Conservation (phyloP, 2,329 filamentous ascomycete species). For the Fusarium oligoseptatum region DNA sequence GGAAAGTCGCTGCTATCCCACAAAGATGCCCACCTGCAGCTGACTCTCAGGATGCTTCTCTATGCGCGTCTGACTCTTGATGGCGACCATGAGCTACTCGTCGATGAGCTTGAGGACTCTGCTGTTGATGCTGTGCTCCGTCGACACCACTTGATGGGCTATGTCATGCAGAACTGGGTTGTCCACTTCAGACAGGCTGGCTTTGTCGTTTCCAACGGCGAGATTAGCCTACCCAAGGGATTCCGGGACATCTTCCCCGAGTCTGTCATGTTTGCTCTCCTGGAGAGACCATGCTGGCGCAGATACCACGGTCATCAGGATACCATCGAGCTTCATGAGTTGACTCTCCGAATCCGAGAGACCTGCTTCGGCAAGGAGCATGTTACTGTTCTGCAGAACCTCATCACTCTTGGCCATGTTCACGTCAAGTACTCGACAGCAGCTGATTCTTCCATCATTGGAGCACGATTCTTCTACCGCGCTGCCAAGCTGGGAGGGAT, state of each 20-base stretch:
- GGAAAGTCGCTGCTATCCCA: conserved; percentile 52
- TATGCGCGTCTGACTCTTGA: conserved; percentile 51
- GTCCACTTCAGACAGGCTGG: conserved; percentile 53
- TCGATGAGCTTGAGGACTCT: conserved; percentile 37
- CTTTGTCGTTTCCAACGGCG: conserved; percentile 44
- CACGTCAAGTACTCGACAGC: conserved; percentile 42
- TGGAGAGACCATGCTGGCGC: conserved; percentile 52
- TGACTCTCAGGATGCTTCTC: conserved; percentile 52
- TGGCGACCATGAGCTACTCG: conserved; percentile 39
- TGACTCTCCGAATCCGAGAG: conserved; percentile 53
- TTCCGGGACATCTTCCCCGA: conserved; percentile 54
- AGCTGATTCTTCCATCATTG: conserved; percentile 38
- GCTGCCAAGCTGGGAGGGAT: conserved; percentile 50
- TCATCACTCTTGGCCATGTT: conserved; percentile 53
- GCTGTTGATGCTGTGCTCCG: conserved; percentile 44
- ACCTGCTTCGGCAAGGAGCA: conserved; percentile 54
- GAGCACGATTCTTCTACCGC: conserved; percentile 53
- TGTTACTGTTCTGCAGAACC: conserved; percentile 51
- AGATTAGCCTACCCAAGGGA: conserved; percentile 48
- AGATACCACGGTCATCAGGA: conserved; percentile 38
- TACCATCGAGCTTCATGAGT: conserved; percentile 48
- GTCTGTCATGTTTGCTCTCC: conserved; percentile 52
- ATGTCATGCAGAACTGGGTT: conserved; percentile 54
- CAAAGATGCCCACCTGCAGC: conserved; percentile 51
- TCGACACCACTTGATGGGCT: conserved; percentile 50